A percentile compares a stretch with the other conserved stretches of the same genome.
Evolutionary conservation across 768 basidiomycete species (phyloP).

Genomic region (Sarcodon aspratus): DNA sequence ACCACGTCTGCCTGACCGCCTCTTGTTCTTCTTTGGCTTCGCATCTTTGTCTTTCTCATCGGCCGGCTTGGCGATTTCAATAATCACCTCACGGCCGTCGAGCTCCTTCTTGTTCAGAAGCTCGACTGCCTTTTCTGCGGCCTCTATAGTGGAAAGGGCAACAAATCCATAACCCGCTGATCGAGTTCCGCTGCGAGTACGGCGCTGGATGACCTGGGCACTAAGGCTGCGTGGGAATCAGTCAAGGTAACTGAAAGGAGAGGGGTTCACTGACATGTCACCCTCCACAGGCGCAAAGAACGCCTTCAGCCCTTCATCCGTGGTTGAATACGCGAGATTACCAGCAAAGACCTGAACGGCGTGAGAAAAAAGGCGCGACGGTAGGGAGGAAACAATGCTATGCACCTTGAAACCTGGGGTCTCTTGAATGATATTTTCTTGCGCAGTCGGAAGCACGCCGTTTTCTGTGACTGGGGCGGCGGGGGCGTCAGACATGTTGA

Average conservation of each 20-base stretch:
- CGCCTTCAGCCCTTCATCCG: conserved; percentile 89
- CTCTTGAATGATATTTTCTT: conserved; percentile 54
- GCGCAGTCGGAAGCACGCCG: conserved; percentile 74
- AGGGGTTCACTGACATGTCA: conserved; percentile 65
- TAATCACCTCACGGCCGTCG: conserved; percentile 78
- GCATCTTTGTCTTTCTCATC: conserved; percentile 80
- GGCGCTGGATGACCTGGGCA: conserved; percentile 75
- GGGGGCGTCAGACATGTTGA: conserved; percentile 84
- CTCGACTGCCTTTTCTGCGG: conserved; percentile 80
- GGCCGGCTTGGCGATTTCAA: conserved; percentile 88
- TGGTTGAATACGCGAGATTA: conserved; percentile 90
- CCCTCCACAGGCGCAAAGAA: conserved; percentile 82
- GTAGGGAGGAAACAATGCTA: conserved; percentile 11
- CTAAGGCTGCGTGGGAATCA: conserved; percentile 41
- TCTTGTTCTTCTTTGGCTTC: conserved; percentile 59
- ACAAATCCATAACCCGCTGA: conserved; percentile 94
- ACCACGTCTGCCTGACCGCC: conserved; percentile 80
- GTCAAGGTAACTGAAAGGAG: conserved; percentile 14
- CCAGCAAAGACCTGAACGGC: conserved; percentile 75
- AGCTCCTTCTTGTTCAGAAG: conserved; percentile 81
- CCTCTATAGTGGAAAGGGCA: conserved; percentile 67
- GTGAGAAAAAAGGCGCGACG: conserved; percentile 3
- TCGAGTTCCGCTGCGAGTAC: conserved; percentile 36
- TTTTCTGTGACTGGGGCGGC: conserved; percentile 75
- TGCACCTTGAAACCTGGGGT: conserved; percentile 70